Evolutionary conservation across 2,329 filamentous ascomycete species (phyloP).

Genomic region (Mycogone perniciosa): DNA sequence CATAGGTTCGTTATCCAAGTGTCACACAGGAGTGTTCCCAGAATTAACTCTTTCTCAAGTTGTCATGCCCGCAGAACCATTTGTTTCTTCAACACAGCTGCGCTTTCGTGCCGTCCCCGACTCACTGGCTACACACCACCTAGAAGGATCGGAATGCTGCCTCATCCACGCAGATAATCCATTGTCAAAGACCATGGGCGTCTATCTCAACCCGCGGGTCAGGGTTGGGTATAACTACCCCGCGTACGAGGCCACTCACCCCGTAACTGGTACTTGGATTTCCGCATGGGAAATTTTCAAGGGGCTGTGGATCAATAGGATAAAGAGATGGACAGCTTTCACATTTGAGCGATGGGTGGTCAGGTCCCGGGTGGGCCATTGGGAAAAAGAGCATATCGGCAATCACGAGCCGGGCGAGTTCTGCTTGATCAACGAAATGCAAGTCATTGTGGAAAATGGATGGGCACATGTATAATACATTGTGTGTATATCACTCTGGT

Average conservation of each 20-base stretch:
- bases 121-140: conserved; percentile 52
- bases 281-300: conserved; percentile 40
- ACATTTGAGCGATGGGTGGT: conserved; percentile 30
- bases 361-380: conserved; percentile 31
- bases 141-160: conserved; percentile 77
- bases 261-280: conserved; percentile 35
- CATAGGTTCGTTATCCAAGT: conserved; percentile 26
- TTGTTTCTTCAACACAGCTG: conserved; percentile 41
- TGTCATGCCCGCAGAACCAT: conserved; percentile 49
- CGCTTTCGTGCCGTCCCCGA: conserved; percentile 61
- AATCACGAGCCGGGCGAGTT: conserved; percentile 40
- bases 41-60: conserved; percentile 21
- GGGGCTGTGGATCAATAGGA: conserved; percentile 54
- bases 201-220: conserved; percentile 64
- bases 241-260: conserved; percentile 47
- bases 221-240: conserved; percentile 56
- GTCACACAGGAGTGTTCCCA: background rate
- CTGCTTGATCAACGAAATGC: conserved; percentile 57
- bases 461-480: conserved; percentile 48
- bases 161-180: conserved; percentile 69
- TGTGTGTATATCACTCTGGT: too few relatives aligned
- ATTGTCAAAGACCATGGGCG: conserved; percentile 43
- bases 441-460: conserved; percentile 50
- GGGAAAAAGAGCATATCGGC: conserved; percentile 30
- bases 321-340: conserved; percentile 37